These are phyloP conservation scores for Torulaspora delbrueckii DNA, from an alignment of 805 yeast genomes.

Conservation along the genomic window DNA sequence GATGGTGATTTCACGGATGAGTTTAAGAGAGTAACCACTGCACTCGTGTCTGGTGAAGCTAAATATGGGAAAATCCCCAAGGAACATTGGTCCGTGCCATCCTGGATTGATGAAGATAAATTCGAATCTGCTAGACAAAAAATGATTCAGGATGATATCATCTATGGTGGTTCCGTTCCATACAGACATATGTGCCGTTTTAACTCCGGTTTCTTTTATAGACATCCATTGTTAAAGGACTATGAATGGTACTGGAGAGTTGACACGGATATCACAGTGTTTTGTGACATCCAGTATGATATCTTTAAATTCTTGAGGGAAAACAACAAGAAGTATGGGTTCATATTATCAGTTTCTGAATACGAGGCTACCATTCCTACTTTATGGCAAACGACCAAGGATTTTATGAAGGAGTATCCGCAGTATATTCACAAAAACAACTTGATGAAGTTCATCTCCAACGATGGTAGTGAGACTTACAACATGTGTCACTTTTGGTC, in stretches of 20 bases:
- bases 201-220: constrained; percentile 53
- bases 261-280: constrained; percentile 60
- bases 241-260: constrained; percentile 74
- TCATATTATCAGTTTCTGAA: constrained; percentile 62
- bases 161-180: constrained; percentile 55
- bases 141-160: constrained; percentile 43
- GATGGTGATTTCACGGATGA: constrained; percentile 57
- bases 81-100: constrained; percentile 70
- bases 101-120: constrained; percentile 51
- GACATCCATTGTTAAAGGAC: constrained; percentile 51
- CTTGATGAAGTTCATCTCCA: constrained; percentile 56
- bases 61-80: constrained; percentile 57
- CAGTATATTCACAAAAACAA: constrained; percentile 42
- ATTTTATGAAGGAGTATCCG: constrained; percentile 43
- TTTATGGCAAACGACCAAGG: constrained; percentile 53
- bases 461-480: constrained; percentile 59
- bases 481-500: constrained; percentile 83
- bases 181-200: constrained; percentile 65
- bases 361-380: constrained; percentile 55
- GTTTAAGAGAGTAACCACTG: constrained; percentile 47
- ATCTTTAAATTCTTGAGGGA: constrained; percentile 55
- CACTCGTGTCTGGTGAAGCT: constrained; percentile 54
- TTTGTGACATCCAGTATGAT: constrained; percentile 60
- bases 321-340: constrained; percentile 58
- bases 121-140: constrained; percentile 44